phyloP scores from a whole-genome alignment of 1,139 yeast genomes.

The Yamadazyma epiphylla region DNA sequence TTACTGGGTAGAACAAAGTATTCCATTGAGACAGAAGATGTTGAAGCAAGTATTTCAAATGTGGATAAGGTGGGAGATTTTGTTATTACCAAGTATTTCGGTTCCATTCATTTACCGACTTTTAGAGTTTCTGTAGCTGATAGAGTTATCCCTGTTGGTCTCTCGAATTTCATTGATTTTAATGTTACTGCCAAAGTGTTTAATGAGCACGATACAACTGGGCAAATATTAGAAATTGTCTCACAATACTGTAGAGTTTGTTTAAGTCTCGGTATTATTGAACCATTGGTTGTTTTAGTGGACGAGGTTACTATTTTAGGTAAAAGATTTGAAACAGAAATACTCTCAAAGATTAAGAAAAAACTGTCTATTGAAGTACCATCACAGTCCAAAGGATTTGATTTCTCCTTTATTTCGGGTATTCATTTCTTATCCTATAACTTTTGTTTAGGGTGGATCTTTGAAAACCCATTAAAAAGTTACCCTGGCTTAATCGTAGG shows the following conservation, averaged over 20 bases:
- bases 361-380: not conserved
- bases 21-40: constrained; percentile 23
- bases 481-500: constrained; percentile 75
- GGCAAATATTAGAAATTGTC: constrained; percentile 51
- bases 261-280: constrained; percentile 49
- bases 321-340: constrained; percentile 4
- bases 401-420: constrained; percentile 30
- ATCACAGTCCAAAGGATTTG: not conserved
- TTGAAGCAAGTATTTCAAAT: constrained; percentile 21
- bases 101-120: constrained; percentile 39
- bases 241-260: constrained; percentile 57
- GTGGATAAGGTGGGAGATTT: constrained; percentile 6
- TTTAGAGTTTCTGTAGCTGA: constrained; percentile 36
- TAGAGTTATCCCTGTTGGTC: constrained; percentile 31
- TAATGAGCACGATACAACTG: constrained; percentile 22
- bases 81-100: constrained; percentile 18
- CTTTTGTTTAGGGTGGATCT: constrained; percentile 76
- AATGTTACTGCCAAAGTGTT: constrained; percentile 34
- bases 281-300: constrained; percentile 26
- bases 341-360: not conserved
- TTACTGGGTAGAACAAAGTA: constrained; percentile 28
- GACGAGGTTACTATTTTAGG: constrained; percentile 10
- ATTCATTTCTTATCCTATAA: constrained; percentile 62
- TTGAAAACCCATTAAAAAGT: constrained; percentile 38
- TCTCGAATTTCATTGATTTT: constrained; percentile 47